A percentile compares a stretch with the other conserved stretches of the same genome.
Evolutionary conservation across 2,329 filamentous ascomycete species (phyloP).

Genomic region (Diplodia mutila): DNA sequence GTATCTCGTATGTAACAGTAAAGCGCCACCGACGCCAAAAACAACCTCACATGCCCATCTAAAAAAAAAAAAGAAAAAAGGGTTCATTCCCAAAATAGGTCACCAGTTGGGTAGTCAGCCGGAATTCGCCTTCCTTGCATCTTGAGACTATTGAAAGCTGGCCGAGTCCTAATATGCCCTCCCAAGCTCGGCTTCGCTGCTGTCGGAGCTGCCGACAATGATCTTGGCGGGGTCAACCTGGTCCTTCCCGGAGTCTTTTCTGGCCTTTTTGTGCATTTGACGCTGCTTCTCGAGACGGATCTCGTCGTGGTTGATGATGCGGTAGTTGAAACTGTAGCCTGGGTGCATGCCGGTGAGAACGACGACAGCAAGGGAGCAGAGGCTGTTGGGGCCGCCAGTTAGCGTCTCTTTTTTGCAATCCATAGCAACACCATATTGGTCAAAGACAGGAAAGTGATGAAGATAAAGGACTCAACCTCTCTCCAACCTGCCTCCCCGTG

Average conservation of each 20-base stretch:
- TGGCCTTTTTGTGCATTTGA: not conserved
- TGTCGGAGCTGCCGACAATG: not conserved
- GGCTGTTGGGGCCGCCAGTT: conserved; percentile 28
- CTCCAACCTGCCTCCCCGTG: not conserved
- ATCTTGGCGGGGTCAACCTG: not conserved
- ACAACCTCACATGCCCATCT: not conserved
- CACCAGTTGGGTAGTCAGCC: not conserved
- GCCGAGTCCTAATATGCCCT: not conserved
- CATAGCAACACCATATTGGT: too few species aligned
- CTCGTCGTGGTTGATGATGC: conserved; percentile 9
- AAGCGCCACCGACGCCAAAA: not conserved
- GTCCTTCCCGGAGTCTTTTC: not conserved
- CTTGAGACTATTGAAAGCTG: not conserved
- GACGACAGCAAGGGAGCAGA: conserved; percentile 43
- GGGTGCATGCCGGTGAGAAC: conserved; percentile 55
- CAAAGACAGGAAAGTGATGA: conserved; percentile 34
- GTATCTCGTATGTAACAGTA: not conserved
- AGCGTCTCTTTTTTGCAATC: conserved; percentile 54
- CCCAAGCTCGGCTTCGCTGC: not conserved
- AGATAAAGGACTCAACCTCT: not conserved
- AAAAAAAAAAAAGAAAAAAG: too few species aligned
- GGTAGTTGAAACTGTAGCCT: conserved; percentile 17
- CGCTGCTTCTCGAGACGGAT: not conserved
- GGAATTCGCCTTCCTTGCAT: not conserved
- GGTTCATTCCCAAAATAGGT: not conserved